Conservation (phyloP, 345 rosid species). For the Eucalyptus sp. region DNA sequence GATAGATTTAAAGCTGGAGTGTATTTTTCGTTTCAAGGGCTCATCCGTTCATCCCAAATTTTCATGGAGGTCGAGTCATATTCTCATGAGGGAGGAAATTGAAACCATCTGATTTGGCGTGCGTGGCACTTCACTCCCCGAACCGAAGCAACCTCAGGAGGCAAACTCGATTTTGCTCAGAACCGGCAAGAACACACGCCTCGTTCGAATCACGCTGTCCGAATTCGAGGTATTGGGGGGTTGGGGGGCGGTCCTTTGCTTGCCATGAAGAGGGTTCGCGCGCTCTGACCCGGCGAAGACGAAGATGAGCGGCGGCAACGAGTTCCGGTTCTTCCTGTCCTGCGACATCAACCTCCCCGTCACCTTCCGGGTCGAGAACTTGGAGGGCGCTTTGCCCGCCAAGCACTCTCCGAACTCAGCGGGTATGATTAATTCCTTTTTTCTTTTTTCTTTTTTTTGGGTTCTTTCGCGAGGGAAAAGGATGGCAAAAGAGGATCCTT, state of each 20-base stretch:
- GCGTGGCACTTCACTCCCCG: neutral
- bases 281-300: neutral
- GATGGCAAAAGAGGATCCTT: neutral
- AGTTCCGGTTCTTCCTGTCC: slow-evolving; percentile 92
- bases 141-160: neutral
- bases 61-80: neutral
- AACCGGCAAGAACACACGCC: neutral
- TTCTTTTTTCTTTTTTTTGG: no score
- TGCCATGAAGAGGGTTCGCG: neutral
- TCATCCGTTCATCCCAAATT: neutral
- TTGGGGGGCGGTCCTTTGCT: neutral
- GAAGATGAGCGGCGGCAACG: slow-evolving; percentile 64
- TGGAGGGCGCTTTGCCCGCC: slow-evolving; percentile 64
- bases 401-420: slow-evolving; percentile 28
- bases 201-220: neutral
- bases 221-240: neutral
- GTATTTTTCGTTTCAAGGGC: neutral
- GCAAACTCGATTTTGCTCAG: neutral
- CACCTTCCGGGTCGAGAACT: slow-evolving; percentile 81
- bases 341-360: slow-evolving; percentile 92
- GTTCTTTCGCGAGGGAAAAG: neutral
- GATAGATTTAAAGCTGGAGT: no score
- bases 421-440: neutral
- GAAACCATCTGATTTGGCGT: neutral
- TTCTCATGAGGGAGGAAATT: neutral